phyloP scores from a whole-genome alignment of 2,329 filamentous ascomycete genomes.

The Epichloe glyceriae region DNA sequence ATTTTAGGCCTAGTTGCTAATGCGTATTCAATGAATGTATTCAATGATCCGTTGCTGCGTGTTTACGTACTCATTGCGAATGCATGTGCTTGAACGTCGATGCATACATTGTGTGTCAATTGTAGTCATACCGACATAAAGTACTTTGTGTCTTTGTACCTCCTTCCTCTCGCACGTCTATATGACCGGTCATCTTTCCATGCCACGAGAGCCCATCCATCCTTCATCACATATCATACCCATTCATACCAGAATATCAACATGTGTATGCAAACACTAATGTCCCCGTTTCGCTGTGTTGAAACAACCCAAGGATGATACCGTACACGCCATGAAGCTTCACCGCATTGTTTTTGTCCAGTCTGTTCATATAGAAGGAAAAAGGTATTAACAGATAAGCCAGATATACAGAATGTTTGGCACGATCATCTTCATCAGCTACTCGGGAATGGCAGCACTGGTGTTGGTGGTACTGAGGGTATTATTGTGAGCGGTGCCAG shows the following conservation, averaged over 20 bases:
- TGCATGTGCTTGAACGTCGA: neutral
- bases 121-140: neutral
- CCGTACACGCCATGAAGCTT: neutral
- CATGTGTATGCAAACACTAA: neutral
- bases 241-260: neutral
- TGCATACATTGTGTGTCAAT: neutral
- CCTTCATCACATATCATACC: neutral
- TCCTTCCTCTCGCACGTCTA: neutral
- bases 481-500: slow-evolving; percentile 15
- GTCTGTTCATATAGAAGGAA: neutral
- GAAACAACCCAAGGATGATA: neutral
- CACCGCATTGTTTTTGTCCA: neutral
- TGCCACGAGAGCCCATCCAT: neutral
- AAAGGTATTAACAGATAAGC: neutral
- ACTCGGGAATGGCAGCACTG: slow-evolving; percentile 25
- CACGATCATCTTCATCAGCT: slow-evolving; percentile 1
- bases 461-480: slow-evolving; percentile 16
- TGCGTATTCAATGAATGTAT: no score
- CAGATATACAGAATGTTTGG: neutral
- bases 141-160: no score
- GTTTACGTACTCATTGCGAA: no score
- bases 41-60: no score
- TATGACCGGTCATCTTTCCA: neutral
- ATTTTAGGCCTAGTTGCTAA: no score
- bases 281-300: neutral